phyloP scores from a whole-genome alignment of 805 yeast genomes.

The Citeromyces matritensis region DNA sequence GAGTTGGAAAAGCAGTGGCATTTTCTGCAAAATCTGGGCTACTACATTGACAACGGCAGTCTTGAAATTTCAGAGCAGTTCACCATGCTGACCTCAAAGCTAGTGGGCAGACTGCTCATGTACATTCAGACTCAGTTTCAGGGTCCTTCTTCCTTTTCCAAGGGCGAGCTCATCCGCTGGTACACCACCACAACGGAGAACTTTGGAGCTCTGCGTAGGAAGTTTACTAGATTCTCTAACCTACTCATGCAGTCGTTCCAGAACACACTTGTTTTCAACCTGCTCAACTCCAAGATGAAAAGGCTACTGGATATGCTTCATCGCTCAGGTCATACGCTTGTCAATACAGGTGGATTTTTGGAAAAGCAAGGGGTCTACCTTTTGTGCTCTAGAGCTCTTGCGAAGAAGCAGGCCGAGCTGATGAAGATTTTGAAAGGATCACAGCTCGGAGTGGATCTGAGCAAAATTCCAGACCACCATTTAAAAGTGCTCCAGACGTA shows the following conservation, averaged over 20 bases:
- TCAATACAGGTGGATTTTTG: conserved; percentile 49
- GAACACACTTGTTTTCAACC: conserved; percentile 50
- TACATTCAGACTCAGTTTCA: conserved; percentile 61
- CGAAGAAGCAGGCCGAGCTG: conserved; percentile 24
- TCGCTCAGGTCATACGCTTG: conserved; percentile 58
- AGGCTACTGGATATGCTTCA: conserved; percentile 40
- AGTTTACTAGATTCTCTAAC: conserved; percentile 63
- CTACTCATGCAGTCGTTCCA: conserved; percentile 56
- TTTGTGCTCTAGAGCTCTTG: conserved; percentile 53
- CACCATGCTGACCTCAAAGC: conserved; percentile 43
- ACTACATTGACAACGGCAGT: conserved; percentile 68
- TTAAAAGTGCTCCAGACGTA: conserved; percentile 13
- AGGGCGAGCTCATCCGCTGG: conserved; percentile 43
- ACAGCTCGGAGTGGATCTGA: conserved; percentile 34
- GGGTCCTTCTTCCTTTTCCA: conserved; percentile 33
- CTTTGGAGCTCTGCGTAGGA: conserved; percentile 65
- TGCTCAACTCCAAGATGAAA: conserved; percentile 32
- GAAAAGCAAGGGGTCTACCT: conserved; percentile 70
- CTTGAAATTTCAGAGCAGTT: conserved; percentile 70
- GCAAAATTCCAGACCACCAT: conserved; percentile 16
- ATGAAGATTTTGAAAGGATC: conserved; percentile 26
- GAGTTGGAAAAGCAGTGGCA: conserved; percentile 75
- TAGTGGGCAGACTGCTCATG: conserved; percentile 52
- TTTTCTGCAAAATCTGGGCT: conserved; percentile 63
- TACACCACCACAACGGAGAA: conserved; percentile 51